phyloP scores from a whole-genome alignment of 2,329 filamentous ascomycete species.

The Pseudofabraea citricarpa region DNA sequence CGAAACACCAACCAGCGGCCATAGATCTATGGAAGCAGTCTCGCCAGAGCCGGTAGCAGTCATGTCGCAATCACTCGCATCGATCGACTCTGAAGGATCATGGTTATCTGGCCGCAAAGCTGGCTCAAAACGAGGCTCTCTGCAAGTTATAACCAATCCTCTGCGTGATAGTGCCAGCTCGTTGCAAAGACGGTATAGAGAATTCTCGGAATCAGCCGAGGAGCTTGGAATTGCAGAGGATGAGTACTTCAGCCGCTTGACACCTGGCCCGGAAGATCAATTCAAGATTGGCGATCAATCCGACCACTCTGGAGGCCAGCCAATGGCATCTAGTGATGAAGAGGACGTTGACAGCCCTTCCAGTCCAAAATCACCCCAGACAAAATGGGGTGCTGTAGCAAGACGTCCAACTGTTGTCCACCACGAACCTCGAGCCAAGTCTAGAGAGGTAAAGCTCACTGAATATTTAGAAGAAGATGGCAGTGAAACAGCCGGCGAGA shows the following conservation, averaged over 20 bases:
- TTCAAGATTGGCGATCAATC: constrained; percentile 34
- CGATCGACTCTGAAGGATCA: constrained; percentile 90
- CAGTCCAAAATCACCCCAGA: constrained; percentile 18
- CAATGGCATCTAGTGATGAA: constrained; percentile 53
- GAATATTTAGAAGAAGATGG: constrained; percentile 20
- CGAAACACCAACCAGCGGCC: constrained; percentile 40
- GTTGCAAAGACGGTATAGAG: constrained; percentile 39
- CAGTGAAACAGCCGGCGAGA: constrained; percentile 12
- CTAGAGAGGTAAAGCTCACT: constrained; percentile 48
- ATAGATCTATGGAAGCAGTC: constrained; percentile 32
- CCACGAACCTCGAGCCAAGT: constrained; percentile 50
- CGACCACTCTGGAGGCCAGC: constrained; percentile 35
- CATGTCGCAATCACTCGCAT: constrained; percentile 81
- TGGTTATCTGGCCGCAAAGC: constrained; percentile 78
- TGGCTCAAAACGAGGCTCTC: constrained; percentile 41
- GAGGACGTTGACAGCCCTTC: constrained; percentile 41
- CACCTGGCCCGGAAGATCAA: constrained; percentile 30
- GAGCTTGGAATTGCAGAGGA: constrained; percentile 64
- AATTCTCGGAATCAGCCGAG: constrained; percentile 58
- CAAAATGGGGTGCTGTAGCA: constrained; percentile 28
- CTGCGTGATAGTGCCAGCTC: constrained; percentile 36
- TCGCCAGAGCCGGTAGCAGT: constrained; percentile 47
- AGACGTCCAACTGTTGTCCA: constrained; percentile 62
- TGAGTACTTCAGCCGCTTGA: constrained; percentile 63
- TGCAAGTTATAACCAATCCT: constrained; percentile 37